Percentiles rank a stretch among this genome's conserved stretches.
These are phyloP conservation scores for Periglandula ipomoeae DNA, from an alignment of 2,329 filamentous ascomycete species.

Conservation along the genomic window DNA sequence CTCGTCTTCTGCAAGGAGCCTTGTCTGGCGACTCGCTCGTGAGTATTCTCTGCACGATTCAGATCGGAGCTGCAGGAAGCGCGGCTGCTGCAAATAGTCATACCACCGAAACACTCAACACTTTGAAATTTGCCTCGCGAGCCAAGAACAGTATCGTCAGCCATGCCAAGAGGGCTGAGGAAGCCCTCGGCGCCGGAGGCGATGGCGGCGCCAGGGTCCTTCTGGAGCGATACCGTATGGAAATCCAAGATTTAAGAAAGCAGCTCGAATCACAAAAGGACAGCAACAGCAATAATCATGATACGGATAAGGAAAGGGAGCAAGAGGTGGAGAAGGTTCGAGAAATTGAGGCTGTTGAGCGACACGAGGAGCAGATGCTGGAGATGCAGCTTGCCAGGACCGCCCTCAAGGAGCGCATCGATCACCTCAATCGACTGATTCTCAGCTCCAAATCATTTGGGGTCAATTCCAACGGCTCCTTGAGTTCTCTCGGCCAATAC, in stretches of 20 bases:
- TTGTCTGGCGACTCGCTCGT: constrained; percentile 89
- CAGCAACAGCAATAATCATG: constrained; percentile 46
- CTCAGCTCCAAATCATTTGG: constrained; percentile 92
- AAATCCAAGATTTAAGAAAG: constrained; percentile 72
- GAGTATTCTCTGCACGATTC: constrained; percentile 94
- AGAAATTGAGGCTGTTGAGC: constrained; percentile 71
- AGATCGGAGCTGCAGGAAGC: constrained; percentile 70
- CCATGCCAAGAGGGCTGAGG: constrained; percentile 89
- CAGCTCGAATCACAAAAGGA: constrained; percentile 82
- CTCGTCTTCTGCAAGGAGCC: constrained; percentile 81
- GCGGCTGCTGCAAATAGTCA: constrained; percentile 64
- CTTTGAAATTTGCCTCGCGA: constrained; percentile 89
- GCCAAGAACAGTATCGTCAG: constrained; percentile 98
- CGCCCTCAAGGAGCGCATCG: constrained; percentile 91
- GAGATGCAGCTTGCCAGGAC: constrained; percentile 97
- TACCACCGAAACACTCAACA: constrained; percentile 85
- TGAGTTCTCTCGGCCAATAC: constrained; percentile 56
- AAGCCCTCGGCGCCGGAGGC: constrained; percentile 70
- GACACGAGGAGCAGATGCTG: constrained; percentile 94
- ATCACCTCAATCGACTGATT: constrained; percentile 91
- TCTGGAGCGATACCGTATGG: constrained; percentile 85
- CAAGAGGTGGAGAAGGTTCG: constrained; percentile 63
- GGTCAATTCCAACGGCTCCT: constrained; percentile 71
- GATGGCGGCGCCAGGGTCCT: constrained; percentile 82
- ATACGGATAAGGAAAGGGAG: constrained; percentile 50